phyloP scores from a whole-genome alignment of 129 eudicot species.

The Kitagawia praeruptora region DNA sequence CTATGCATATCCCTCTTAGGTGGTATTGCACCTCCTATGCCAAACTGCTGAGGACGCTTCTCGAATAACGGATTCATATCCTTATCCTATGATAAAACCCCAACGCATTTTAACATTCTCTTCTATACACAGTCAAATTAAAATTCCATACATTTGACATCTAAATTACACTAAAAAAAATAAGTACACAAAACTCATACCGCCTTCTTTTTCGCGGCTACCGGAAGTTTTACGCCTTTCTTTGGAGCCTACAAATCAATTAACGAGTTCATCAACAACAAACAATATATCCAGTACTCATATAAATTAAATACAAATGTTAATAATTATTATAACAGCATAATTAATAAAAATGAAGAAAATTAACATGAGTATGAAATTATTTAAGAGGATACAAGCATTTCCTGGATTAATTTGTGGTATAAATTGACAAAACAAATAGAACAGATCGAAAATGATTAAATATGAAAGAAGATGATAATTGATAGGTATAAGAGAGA shows the following conservation, averaged over 20 bases:
- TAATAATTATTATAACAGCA: too few relatives aligned
- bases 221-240: constrained; percentile 56
- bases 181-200: constrained; percentile 2
- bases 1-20: constrained; percentile 75
- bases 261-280: background rate
- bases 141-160: too few relatives aligned
- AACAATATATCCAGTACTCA: too few relatives aligned
- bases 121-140: background rate
- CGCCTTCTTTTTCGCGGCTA: constrained; percentile 57
- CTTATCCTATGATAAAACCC: constrained; percentile 30
- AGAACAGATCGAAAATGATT: background rate
- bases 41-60: constrained; percentile 77
- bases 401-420: too few relatives aligned
- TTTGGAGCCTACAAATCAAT: constrained; percentile 52
- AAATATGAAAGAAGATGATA: background rate
- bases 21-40: constrained; percentile 89
- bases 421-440: too few relatives aligned
- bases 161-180: background rate
- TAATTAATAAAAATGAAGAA: background rate
- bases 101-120: background rate
- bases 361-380: too few relatives aligned
- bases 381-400: too few relatives aligned
- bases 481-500: background rate
- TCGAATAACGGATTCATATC: constrained; percentile 72
- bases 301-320: too few relatives aligned